Conservation (phyloP, 495 filamentous ascomycete species). For the Stereocaulon alpinum region DNA sequence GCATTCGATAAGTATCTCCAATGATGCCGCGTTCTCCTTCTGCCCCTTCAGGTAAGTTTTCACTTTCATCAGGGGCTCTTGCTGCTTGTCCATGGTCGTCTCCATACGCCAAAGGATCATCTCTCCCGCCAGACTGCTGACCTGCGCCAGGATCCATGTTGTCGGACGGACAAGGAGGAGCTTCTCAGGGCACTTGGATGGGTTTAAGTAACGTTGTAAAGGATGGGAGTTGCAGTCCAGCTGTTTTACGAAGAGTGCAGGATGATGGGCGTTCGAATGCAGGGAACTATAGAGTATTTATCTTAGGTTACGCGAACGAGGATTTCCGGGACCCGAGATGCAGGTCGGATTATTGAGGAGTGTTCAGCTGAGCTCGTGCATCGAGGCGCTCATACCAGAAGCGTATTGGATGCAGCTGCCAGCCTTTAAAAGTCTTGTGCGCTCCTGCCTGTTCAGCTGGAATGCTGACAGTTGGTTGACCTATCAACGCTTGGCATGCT, state of each 20-base stretch:
- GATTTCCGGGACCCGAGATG: neutral
- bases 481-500: constrained; percentile 2
- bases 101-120: constrained; percentile 48
- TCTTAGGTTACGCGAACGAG: neutral
- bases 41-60: constrained; percentile 22
- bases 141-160: constrained; percentile 8
- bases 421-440: neutral
- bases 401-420: neutral
- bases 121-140: constrained; percentile 21
- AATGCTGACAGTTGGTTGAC: neutral
- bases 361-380: constrained; percentile 4
- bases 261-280: neutral
- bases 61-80: constrained; percentile 24
- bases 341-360: neutral
- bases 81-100: constrained; percentile 32
- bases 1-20: constrained; percentile 43
- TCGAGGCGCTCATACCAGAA: neutral
- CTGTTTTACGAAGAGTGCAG: neutral
- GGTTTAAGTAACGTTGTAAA: neutral
- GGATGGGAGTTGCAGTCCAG: neutral
- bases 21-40: constrained; percentile 42
- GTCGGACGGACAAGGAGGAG: no score
- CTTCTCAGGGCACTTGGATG: neutral
- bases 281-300: neutral
- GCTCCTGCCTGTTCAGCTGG: neutral